phyloP scores from a whole-genome alignment of 202 grass and related monocot species.

The Dendrocalamus latiflorus region DNA sequence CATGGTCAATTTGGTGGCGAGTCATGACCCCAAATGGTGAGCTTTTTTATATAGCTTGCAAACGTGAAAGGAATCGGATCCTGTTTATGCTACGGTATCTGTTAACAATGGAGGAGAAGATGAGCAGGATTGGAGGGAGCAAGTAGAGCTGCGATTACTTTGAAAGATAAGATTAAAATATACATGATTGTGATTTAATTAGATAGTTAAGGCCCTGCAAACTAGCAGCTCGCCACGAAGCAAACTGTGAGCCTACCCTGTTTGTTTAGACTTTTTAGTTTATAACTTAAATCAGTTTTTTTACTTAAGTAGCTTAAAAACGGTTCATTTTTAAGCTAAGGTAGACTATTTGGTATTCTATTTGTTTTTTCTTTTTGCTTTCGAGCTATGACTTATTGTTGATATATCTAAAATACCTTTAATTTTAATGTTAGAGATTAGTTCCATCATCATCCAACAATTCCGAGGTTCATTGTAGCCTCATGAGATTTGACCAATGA shows the following conservation, averaged over 20 bases:
- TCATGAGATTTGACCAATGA: too few species aligned
- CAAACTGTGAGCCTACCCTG: background rate
- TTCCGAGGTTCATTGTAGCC: too few species aligned
- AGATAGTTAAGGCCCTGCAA: background rate
- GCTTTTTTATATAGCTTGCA: slow-evolving; percentile 14
- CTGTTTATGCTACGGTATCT: background rate
- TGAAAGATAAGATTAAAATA: background rate
- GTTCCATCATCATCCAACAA: too few species aligned
- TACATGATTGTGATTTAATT: background rate
- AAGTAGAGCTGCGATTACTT: background rate
- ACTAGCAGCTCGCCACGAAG: background rate
- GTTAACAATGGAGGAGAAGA: background rate
- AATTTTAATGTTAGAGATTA: too few species aligned
- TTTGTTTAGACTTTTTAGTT: too few species aligned
- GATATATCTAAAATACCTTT: too few species aligned
- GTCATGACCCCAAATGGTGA: background rate
- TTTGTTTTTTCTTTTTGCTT: too few species aligned
- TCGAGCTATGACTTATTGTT: too few species aligned
- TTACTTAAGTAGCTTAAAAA: too few species aligned
- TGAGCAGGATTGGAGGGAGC: background rate
- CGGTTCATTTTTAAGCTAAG: too few species aligned
- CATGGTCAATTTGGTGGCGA: background rate
- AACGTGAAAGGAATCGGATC: background rate
- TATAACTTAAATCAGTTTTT: too few species aligned
- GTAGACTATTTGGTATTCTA: too few species aligned